Evolutionary conservation across 257 asterid genomes (phyloP).

Genomic region (Fraxinus excelsior): DNA sequence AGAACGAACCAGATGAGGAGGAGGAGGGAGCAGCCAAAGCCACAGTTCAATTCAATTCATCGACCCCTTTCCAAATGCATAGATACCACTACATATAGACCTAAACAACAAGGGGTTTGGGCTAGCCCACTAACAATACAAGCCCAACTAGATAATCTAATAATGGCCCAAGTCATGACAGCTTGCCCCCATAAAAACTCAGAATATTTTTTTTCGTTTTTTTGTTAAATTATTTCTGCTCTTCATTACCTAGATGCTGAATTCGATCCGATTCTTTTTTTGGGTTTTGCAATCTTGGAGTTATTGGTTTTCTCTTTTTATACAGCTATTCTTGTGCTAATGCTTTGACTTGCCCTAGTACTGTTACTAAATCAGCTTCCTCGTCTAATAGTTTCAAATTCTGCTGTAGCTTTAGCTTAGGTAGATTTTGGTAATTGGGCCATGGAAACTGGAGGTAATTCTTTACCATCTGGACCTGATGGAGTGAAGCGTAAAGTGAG

Average conservation of each 20-base stretch:
- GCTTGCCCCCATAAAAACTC: neutral
- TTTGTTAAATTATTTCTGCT: neutral
- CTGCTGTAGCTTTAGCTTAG: neutral
- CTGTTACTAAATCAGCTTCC: neutral
- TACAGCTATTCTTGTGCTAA: neutral
- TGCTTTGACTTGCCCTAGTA: slow-evolving; percentile 13
- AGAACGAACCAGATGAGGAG: too few relatives aligned
- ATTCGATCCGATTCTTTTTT: neutral
- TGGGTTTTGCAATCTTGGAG: neutral
- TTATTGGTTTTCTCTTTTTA: neutral
- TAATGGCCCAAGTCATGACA: too few relatives aligned
- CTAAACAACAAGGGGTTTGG: too few relatives aligned
- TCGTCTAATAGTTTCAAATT: slow-evolving; percentile 20
- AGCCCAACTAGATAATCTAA: too few relatives aligned
- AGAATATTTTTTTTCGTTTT: neutral
- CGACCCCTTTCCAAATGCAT: too few relatives aligned
- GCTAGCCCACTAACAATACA: too few relatives aligned
- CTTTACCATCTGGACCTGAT: slow-evolving; percentile 57
- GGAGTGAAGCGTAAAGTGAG: slow-evolving; percentile 65
- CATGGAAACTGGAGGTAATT: slow-evolving; percentile 60
- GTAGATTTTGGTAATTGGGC: neutral
- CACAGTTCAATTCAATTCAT: too few relatives aligned
- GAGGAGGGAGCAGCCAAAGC: too few relatives aligned
- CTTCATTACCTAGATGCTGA: neutral
- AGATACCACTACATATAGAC: too few relatives aligned